A percentile compares a stretch with the other conserved stretches of the same genome.
phyloP scores from a whole-genome alignment of 202 grass and related monocot species.

The Miscanthus sacchariflorus region DNA sequence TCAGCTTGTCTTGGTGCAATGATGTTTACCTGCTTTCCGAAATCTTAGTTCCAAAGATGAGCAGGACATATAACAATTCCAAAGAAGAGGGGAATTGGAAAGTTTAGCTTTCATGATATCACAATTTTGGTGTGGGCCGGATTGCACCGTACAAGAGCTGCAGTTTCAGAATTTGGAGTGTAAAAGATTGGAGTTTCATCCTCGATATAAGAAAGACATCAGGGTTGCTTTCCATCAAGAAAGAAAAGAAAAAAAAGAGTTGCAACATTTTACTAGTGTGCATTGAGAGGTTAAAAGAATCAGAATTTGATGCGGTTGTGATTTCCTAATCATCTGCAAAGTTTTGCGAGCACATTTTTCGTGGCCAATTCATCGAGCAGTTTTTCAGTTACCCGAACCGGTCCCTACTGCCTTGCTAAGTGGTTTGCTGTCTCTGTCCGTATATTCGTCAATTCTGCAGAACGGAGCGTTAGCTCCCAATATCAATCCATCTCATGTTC shows the following conservation, averaged over 20 bases:
- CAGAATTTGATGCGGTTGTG: neutral
- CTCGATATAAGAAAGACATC: neutral
- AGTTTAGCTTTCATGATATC: neutral
- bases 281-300: neutral
- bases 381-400: neutral
- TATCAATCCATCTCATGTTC: conserved; percentile 36
- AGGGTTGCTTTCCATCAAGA: neutral
- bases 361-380: neutral
- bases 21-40: neutral
- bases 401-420: neutral
- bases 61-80: neutral
- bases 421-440: neutral
- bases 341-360: too few relatives aligned
- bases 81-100: neutral
- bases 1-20: neutral
- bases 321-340: neutral
- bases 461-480: conserved; percentile 40
- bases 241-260: neutral
- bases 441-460: neutral
- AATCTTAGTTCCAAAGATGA: neutral
- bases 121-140: neutral
- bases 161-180: neutral
- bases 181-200: neutral
- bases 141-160: neutral
- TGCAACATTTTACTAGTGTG: neutral